Evolutionary conservation across 225 moss, liverwort and hornwort genomes (phyloP), one percentile per base, ranked within the genome.

Genomic region (Anthoceros angustus): DNA sequence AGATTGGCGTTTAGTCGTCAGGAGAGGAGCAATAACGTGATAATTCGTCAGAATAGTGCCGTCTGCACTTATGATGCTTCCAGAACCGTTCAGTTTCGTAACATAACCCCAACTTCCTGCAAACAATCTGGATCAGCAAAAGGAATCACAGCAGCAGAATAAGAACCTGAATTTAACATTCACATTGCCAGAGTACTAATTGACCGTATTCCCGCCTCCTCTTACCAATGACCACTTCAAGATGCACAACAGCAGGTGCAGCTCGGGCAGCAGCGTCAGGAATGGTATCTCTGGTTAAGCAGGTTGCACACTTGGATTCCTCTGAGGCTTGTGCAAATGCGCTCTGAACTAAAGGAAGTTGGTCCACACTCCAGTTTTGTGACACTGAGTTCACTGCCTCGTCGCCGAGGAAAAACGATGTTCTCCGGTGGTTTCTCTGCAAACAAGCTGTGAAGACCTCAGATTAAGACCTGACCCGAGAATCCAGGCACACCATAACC

Each of bases 1-100:
- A 72, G 86, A 84, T 86, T 74, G 90, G 61, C 72, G 73, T 45
- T 70, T 71, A 63, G 79, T 81, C 15, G 66, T 72, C 41, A 73
- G 73, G 63, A 78, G 83, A n/a, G 76, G 80, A 12, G 81, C 77
- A 50, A 94, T 86, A 41, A 94, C 94, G 75, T 94, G 90, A 5
- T 90, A 90, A 79, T 94, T 90, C 41, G 94, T 94, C 80, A 94
- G 76, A 65, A 94, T 94, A 32, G 85, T 88, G 48, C 94, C 94
- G 66, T 90, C 76, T 18, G 90, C 77, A 61, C 82, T 71, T 42
- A 88, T 86, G 63, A 94, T 85, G 62, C 88, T 90, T 25, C 94
- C 94, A 63, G 94, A 94, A 40, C 94, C 94, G 20, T 83, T 78
- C 42, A 84, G 76, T 73, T 85, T 80, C 68, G 77, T 78, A 75